A percentile compares a stretch with the other conserved stretches of the same genome.
These are phyloP conservation scores for Taphrina flavorubra DNA, from an alignment of 1,139 yeast species.

Conservation along the genomic window DNA sequence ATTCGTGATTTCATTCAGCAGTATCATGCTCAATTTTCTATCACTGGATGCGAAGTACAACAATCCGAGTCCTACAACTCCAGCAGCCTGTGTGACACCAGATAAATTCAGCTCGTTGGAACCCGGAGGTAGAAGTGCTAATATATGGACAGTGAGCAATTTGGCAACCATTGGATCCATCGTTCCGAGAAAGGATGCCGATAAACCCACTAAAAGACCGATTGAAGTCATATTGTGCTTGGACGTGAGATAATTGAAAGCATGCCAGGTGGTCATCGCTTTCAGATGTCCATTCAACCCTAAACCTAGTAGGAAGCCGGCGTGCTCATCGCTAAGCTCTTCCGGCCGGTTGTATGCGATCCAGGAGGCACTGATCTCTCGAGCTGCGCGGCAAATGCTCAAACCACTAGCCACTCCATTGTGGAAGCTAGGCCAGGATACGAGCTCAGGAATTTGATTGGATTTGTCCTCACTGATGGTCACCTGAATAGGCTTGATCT, in stretches of 20 bases:
- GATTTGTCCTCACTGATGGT: conserved; percentile 68
- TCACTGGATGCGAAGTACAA: conserved; percentile 79
- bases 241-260: conserved; percentile 89
- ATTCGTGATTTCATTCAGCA: conserved; percentile 69
- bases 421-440: conserved; percentile 89
- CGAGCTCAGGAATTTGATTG: conserved; percentile 58
- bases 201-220: conserved; percentile 87
- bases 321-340: conserved; percentile 77
- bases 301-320: conserved; percentile 89
- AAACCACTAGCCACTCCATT: conserved; percentile 91
- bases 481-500: conserved; percentile 70
- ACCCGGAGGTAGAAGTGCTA: conserved; percentile 87
- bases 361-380: conserved; percentile 89
- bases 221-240: conserved; percentile 84
- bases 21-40: conserved; percentile 82
- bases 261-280: conserved; percentile 92
- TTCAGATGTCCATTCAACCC: conserved; percentile 91
- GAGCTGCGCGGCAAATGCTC: conserved; percentile 69
- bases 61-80: conserved; percentile 86
- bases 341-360: conserved; percentile 83
- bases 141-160: conserved; percentile 90
- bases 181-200: conserved; percentile 82
- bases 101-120: conserved; percentile 89
- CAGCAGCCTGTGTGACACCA: conserved; percentile 85
- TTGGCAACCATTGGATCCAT: conserved; percentile 88